Conservation (phyloP, 352 stramenopile genomes). For the Globisporangium spiculum region DNA sequence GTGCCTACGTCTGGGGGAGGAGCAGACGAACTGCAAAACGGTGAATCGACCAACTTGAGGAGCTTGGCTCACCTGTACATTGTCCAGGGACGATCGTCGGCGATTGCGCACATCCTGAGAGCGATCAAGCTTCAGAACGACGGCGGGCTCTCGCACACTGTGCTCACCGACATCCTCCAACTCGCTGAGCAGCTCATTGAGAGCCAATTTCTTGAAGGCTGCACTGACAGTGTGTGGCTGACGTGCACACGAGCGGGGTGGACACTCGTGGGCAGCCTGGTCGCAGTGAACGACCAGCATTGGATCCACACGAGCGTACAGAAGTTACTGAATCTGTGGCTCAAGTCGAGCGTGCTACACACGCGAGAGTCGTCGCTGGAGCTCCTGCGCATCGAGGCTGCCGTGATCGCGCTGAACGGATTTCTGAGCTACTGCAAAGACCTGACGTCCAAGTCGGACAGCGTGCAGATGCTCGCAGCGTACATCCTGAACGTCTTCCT, state of each 20-base stretch:
- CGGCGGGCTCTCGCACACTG: conserved; percentile 44
- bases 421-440: conserved; percentile 47
- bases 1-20: conserved; percentile 7
- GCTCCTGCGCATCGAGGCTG: conserved; percentile 78
- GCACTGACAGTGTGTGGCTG: conserved; percentile 80
- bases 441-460: conserved; percentile 27
- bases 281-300: conserved; percentile 58
- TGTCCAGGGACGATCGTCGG: conserved; percentile 66
- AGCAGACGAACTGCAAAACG: conserved; percentile 20
- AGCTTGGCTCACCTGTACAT: conserved; percentile 73
- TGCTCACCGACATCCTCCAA: conserved; percentile 61
- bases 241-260: conserved; percentile 85
- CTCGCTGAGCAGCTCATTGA: conserved; percentile 73
- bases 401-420: conserved; percentile 61
- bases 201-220: conserved; percentile 76
- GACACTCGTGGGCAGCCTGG: conserved; percentile 70
- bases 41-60: conserved; percentile 35
- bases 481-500: conserved; percentile 77
- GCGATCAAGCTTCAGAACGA: conserved; percentile 41
- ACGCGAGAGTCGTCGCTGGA: conserved; percentile 80
- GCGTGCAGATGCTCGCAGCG: conserved; percentile 54
- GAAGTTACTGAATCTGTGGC: conserved; percentile 67
- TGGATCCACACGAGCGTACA: conserved; percentile 58
- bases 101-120: conserved; percentile 65
- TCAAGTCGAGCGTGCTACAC: conserved; percentile 74